A percentile compares a stretch with the other conserved stretches of the same genome.
Evolutionary conservation across 306 rosid species (phyloP).

Genomic region (Mucuna pruriens): DNA sequence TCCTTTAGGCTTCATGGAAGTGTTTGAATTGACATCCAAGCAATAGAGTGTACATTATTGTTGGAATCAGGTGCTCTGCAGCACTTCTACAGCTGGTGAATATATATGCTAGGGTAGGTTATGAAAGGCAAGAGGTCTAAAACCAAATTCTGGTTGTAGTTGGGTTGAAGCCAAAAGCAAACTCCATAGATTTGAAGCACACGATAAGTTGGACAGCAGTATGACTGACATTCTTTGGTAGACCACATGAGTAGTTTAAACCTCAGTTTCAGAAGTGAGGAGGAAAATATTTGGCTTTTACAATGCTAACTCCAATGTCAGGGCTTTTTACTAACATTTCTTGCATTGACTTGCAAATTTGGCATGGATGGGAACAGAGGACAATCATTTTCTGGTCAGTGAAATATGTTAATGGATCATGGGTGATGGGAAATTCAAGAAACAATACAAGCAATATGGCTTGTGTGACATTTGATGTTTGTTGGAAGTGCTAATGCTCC

Average conservation of each 20-base stretch:
- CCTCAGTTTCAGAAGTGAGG: slow-evolving; percentile 45
- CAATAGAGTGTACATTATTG: slow-evolving; percentile 67
- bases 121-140: slow-evolving; percentile 77
- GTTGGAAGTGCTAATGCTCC: not conserved
- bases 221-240: slow-evolving; percentile 54
- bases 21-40: slow-evolving; percentile 72
- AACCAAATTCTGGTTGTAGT: slow-evolving; percentile 68
- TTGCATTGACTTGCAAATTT: slow-evolving; percentile 12
- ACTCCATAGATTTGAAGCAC: slow-evolving; percentile 68
- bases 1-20: slow-evolving; percentile 74
- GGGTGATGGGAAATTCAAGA: not conserved
- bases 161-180: slow-evolving; percentile 70
- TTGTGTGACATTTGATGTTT: not conserved
- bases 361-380: not conserved
- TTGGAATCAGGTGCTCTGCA: slow-evolving; percentile 68
- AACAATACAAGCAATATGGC: not conserved
- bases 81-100: slow-evolving; percentile 70
- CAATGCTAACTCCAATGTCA: not conserved
- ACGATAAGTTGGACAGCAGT: slow-evolving; percentile 55
- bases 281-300: slow-evolving; percentile 35
- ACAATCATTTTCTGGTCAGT: not conserved
- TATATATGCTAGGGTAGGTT: slow-evolving; percentile 73
- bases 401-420: not conserved
- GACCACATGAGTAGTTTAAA: slow-evolving; percentile 64
- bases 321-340: slow-evolving; percentile 12